Evolutionary conservation across 2,329 filamentous ascomycete species (phyloP), one percentile per base, ranked within the genome.

Genomic region (Alternaria hordeiaustralica): DNA sequence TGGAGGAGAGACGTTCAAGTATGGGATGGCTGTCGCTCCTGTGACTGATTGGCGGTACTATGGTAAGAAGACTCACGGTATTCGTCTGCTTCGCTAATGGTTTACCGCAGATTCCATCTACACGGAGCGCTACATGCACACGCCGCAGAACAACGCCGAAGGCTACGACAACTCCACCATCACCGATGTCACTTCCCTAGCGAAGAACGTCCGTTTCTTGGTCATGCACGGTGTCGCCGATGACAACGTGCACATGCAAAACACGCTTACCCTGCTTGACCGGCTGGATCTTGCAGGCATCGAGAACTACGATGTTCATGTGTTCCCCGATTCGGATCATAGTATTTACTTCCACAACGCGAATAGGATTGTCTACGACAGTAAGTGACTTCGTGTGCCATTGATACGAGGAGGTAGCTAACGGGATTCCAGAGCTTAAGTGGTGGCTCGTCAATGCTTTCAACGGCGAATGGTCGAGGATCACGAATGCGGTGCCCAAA

Each of bases 1-100:
- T 77, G 95, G 89, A 9, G 96, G 96, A 6, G 79, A 88, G 75
- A 98, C 94, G 0, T 99, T 97, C 83, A 90, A 90, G 68, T 99
- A 99, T 79, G 96, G 96, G 71, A 97, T 99, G 92, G 94, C 96
- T 7, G 96, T 99, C 55, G 96, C 96, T 2, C 96, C 96, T 18
- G 96, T 99, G n/a, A 98, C 95, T 0, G 94, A 99, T 80, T 99
- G 96, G 96, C 87, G 92, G 61, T 97, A 92, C 81, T 99, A 99
- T 82, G 88, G 85, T 86, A 79, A 65, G 71, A 61, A 30, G 6
- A 15, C 9, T 45, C 15, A 6, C 6, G 45, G 20, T 15, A 41
- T 5, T 20, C 44, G 23, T 18, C n/a, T 30, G 0, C 26, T 15
- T 33, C 26, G 23, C 13, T 50, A n/a, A 41, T 61, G 45, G 8